Evolutionary conservation across 2,329 filamentous ascomycete genomes (phyloP), one percentile per base, ranked within the genome.

Genomic region (Colletotrichum neosansevieriae): DNA sequence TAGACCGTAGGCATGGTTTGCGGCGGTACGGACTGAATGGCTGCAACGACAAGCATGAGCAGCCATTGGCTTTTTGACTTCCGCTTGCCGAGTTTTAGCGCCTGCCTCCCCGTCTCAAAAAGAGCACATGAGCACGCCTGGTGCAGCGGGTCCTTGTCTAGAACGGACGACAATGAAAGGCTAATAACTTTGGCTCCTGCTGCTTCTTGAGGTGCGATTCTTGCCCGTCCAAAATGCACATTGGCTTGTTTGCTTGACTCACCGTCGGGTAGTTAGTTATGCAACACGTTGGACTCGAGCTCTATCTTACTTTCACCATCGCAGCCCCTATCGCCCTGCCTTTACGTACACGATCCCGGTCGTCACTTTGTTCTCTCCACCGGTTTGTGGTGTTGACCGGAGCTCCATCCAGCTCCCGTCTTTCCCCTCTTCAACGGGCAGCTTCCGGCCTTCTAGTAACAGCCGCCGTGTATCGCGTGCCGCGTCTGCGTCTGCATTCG

Each of bases 81-180:
- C 74, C 73, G 74, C 75, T 76, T 76, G 77, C 78, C 78, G 79
- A 77, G 75, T 76, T 67, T 78, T 82, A 79, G 79, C 78, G 79
- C 76, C 75, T 73, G 73, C 72, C 34, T 75, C 75, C 74, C 74
- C 77, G 79, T 81, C 79, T 81, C 76, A 76, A 77, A 80, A 78
- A 79, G 80, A 76, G 78, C 82, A 84, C 81, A 83, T 84, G 82
- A 83, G 79, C 80, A 77, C 77, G 78, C 79, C 79, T 76, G 81
- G 77, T 71, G 71, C 73, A 80, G 78, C 76, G 79, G 79, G 75
- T 79, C 76, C 74, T 69, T 69, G 67, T 69, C 66, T 38, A 57
- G 54, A 59, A 56, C 57, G 49, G 67, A 38, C 67, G 45, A 53
- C 63, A 56, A 63, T 24, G 34, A 69, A 67, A 67, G 61, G 66